Base-by-base conservation (phyloP, 1,139 yeast genomes). In the Pneumocystis sp. region DNA sequence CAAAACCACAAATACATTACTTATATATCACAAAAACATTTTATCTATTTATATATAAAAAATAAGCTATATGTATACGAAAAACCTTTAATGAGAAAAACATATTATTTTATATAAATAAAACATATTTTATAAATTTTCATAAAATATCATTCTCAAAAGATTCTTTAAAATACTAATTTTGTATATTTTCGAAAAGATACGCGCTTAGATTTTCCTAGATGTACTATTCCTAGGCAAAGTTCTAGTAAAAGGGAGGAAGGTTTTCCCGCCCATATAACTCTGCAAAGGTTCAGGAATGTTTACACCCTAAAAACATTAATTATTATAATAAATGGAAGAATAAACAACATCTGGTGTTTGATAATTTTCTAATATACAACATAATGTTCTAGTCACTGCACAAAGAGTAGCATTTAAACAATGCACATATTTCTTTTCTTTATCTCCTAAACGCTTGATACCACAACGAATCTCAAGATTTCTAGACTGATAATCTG, bases 381-480 rank as follows among this genome's bases (percentile, higher is more conserved):
- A 93, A 81, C 98, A 93, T 74, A 93, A 81, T 19, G 98, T 96
- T 80, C 98, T 89, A 82, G 93, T 95, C 68, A 98, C 93, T 65
- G 99, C 99, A 76, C 96, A 87, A 74, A 95, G 82, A 61, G 99
- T 93, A 64, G 97, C 89, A 84, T 93, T 93, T 81, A 93, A 83
- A 80, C 98, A 93, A 79, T 93, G 99, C 67, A 95, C 99, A 77
- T 93, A 93, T 78, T 88, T 91, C 90, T 93, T 93, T 76, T 91
- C 97, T 72, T 86, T 85, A 79, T 91, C 97, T 77, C 89, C 89
- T 81, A 86, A 85, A 80, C 93, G 90, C 82, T 93, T 93, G 74
- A 91, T 88, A 76, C 99, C 99, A 78, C 97, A 93, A 83, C 98
- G 87, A 75, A 93, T 93, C 80, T 93, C 98, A 76, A 95, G 82